Percentiles rank a stretch among this genome's conserved stretches.
Conservation (phyloP, 2,329 filamentous ascomycete species). For the Alternaria burnsii region DNA sequence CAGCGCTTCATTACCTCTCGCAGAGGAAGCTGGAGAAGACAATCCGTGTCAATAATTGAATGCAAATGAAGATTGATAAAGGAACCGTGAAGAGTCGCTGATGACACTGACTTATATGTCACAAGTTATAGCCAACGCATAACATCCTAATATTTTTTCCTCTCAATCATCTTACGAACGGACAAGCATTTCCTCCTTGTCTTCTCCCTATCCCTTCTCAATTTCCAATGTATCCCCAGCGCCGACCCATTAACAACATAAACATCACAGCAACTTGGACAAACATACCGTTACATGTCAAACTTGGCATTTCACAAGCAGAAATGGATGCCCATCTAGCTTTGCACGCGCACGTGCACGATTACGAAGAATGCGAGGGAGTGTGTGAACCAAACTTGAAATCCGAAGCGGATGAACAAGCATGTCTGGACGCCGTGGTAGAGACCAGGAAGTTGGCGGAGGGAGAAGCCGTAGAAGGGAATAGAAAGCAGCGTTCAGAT, state of each 20-base stretch:
- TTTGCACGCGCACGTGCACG: slow-evolving; percentile 3
- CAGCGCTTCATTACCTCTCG: background rate
- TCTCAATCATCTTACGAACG: background rate
- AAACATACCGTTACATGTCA: background rate
- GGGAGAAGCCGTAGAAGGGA: background rate
- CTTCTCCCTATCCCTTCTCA: background rate
- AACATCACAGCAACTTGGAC: background rate
- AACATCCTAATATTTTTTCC: background rate
- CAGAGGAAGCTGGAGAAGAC: background rate
- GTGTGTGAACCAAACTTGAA: background rate
- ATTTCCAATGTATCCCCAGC: background rate
- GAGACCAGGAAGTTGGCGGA: background rate
- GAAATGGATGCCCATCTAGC: slow-evolving; percentile 4
- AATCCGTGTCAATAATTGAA: background rate
- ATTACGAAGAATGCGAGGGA: background rate
- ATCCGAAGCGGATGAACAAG: background rate
- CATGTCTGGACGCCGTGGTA: background rate
- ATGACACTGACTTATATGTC: background rate
- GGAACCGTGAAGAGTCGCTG: background rate
- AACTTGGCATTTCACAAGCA: background rate
- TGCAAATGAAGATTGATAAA: background rate
- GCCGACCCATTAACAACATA: background rate
- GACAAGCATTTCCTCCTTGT: background rate
- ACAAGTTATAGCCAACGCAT: background rate
- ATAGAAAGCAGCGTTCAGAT: background rate